Base-by-base conservation (phyloP, 495 filamentous ascomycete genomes). In the Massariosphaeria phaeospora region DNA sequence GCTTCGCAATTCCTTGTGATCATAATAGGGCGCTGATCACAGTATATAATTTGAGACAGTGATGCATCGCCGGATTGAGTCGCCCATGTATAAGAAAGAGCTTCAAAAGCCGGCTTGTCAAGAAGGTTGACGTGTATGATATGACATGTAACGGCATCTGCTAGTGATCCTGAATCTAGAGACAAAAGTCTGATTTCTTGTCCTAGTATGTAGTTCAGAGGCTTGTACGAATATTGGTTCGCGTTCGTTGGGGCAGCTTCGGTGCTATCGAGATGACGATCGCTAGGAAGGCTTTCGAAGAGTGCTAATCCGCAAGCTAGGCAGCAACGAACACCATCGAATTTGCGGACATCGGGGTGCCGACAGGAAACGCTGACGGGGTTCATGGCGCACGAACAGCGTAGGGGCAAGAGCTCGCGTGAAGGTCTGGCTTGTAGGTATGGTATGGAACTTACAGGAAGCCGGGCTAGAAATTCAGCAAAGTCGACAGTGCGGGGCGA, bases 11-110 rank as follows among this genome's bases (percentile, higher is more conserved):
- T 48, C 33, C 6, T 25, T 6, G 52, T 48, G n/a, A 56, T 31
- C 7, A 39, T 12, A 9, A 48, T 10, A 9, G 21, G 15, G 2
- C 36, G 6, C 10, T 23, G 29, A 9, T 8, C 20, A 27, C 29
- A 48, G 7, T 35, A 12, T 3, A 48, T 29, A 4, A 13, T n/a
- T 15, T 24, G 30, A 9, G 30, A 30, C 0, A 39, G 33, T 1
- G 18, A 5, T 1, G 12, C 30, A 25, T 56, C 52, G 4, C 43
- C 43, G 1, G 11, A 11, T 8, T 39, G 8, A 21, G 20, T 41
- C 7, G 43, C 52, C 52, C 44, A 56, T 2, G 52, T 48, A 21
- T 56, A 56, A 1, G 52, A 48, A 8, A 56, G 25, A 21, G 52
- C 52, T 24, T 48, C 23, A 40, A 48, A 56, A 6, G 12, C 20